Conservation (phyloP, 305 asterid genomes). For the Rubia tinctorum region DNA sequence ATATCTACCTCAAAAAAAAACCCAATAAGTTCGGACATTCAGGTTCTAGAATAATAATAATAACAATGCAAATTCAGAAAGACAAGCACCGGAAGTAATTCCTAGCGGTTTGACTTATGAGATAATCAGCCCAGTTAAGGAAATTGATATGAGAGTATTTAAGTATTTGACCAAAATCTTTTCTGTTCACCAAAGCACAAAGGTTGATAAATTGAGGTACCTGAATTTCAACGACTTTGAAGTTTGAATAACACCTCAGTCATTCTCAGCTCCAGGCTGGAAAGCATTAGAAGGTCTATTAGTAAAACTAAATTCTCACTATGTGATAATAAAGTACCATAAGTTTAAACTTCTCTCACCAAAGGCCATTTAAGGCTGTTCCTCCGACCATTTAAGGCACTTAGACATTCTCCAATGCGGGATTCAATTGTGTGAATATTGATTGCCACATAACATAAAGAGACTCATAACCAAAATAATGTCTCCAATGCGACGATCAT, state of each 20-base stretch:
- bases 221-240: slow-evolving; percentile 60
- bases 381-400: no score
- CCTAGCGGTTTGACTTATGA: slow-evolving; percentile 8
- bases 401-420: no score
- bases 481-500: no score
- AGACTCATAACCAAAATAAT: no score
- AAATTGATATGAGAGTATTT: slow-evolving; percentile 11
- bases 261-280: neutral
- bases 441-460: no score
- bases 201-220: slow-evolving; percentile 48
- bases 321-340: no score
- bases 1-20: neutral
- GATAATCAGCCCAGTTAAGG: neutral
- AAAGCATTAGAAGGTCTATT: neutral
- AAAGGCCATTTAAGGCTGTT: no score
- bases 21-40: neutral
- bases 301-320: no score
- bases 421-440: no score
- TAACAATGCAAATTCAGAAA: slow-evolving; percentile 9
- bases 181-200: slow-evolving; percentile 37
- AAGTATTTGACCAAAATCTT: slow-evolving; percentile 43
- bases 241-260: slow-evolving; percentile 10
- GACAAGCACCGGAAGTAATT: slow-evolving; percentile 20
- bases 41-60: slow-evolving; percentile 16
- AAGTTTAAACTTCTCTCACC: neutral